A percentile compares a stretch with the other conserved stretches of the same genome.
Evolutionary conservation across 2,329 filamentous ascomycete species (phyloP).

Genomic region (Aspergillus neoniger): DNA sequence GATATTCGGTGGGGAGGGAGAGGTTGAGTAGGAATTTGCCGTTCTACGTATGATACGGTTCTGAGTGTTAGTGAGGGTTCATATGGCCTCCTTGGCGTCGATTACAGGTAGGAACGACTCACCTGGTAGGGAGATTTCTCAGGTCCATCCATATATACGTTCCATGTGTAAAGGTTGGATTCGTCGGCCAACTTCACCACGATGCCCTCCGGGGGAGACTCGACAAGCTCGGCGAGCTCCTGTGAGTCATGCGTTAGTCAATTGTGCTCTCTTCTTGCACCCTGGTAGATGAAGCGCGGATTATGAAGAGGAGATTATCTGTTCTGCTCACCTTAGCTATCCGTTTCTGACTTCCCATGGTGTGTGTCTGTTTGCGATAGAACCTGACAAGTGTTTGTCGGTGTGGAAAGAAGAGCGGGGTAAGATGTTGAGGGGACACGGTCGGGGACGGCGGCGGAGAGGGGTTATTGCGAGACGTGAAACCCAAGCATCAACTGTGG

Average conservation of each 20-base stretch:
- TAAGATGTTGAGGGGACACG: background rate
- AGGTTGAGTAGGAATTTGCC: constrained; percentile 75
- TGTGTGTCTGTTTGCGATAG: background rate
- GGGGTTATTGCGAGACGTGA: background rate
- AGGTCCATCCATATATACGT: constrained; percentile 66
- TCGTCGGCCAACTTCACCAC: constrained; percentile 61
- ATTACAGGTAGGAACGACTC: constrained; percentile 27
- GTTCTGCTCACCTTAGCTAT: constrained; percentile 46
- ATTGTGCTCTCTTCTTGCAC: background rate
- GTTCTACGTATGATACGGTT: constrained; percentile 48
- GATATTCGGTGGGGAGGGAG: constrained; percentile 75
- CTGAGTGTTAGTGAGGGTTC: background rate
- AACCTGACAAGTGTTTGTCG: background rate
- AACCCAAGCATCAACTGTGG: background rate
- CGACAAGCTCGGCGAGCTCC: constrained; percentile 63
- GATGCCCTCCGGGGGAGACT: constrained; percentile 59
- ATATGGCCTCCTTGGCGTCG: background rate
- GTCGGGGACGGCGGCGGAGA: background rate
- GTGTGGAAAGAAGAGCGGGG: background rate
- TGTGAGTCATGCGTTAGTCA: constrained; percentile 31
- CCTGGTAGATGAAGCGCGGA: background rate
- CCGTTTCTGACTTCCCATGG: constrained; percentile 50
- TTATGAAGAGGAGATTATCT: background rate
- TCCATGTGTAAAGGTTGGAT: constrained; percentile 68
- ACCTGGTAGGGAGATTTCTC: constrained; percentile 66